Base-by-base conservation (phyloP, 331 rosid species). In the Quercus lobata region DNA sequence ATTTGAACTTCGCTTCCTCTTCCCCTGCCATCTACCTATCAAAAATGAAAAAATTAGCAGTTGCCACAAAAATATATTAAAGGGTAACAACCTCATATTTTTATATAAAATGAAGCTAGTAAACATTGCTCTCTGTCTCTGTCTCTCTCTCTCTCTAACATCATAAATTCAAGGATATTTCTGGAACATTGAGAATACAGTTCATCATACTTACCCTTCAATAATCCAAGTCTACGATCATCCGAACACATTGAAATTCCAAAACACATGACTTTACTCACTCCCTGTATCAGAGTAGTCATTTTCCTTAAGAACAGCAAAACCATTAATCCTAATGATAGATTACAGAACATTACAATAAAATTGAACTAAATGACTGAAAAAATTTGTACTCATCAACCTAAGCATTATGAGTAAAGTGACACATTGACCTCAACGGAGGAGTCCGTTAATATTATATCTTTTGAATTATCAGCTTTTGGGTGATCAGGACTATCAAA, bases 391-490 rank as follows among this genome's bases (percentile, higher is more conserved):
- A 62, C 65, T 18, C 35, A 6, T 62, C 74, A 46, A 78, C 61
- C 65, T 61, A 79, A 77, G 41, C 37, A 65, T 37, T 73, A 83
- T 68, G 82, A 83, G 17, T 69, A 72, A 76, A 92, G 91, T 2
- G 86, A 81, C n/a, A 90, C 86, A 55, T 89, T 85, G 75, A 92
- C 88, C 80, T 85, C 89, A 78, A 95, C 69, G 52, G 84, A 78
- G 25, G 96, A 84, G 71, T 93, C 89, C 7, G 93, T 95, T 54
- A 87, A 74, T 87, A 91, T 77, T 49, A 89, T 78, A 58, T 92
- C 94, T 86, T 87, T 90, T 34, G 79, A 76, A 71, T 89, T 91
- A 5, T 87, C 94, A 46, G 91, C 92, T 91, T 90, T 94, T 60
- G 92, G 91, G 79, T 92, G 98, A 73, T 84, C 89, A 21, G 22